phyloP scores from a whole-genome alignment of 106 monocot species.

The Amphibolis antarctica region DNA sequence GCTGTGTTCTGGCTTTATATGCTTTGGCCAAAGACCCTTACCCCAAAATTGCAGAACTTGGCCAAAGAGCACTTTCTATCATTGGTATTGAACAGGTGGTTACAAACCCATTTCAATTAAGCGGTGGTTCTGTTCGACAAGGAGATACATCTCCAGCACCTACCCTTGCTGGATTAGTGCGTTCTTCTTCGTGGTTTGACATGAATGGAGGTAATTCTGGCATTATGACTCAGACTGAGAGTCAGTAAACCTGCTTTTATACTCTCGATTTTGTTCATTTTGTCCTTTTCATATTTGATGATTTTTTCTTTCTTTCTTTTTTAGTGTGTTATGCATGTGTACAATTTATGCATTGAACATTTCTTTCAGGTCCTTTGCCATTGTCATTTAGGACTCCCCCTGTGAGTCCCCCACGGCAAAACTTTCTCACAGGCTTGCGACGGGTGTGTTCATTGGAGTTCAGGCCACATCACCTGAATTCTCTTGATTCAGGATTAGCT shows the following conservation, averaged over 20 bases:
- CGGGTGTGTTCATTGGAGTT: conserved; percentile 89
- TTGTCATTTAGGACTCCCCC: conserved; percentile 90
- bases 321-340: neutral
- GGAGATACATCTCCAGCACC: conserved; percentile 40
- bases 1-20: conserved; percentile 69
- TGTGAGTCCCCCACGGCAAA: conserved; percentile 82
- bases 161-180: conserved; percentile 47
- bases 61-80: conserved; percentile 57
- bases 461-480: conserved; percentile 54
- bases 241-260: neutral
- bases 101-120: conserved; percentile 33
- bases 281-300: neutral
- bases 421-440: conserved; percentile 67
- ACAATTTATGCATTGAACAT: neutral
- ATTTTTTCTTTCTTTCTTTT: neutral
- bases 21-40: conserved; percentile 83
- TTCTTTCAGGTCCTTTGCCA: conserved; percentile 53
- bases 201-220: conserved; percentile 70
- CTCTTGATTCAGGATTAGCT: conserved; percentile 70
- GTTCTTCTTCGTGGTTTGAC: conserved; percentile 95
- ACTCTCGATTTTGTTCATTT: neutral
- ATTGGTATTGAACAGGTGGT: conserved; percentile 89
- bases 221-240: neutral
- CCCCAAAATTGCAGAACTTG: conserved; percentile 59
- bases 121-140: conserved; percentile 24